Base-by-base conservation (phyloP, 148 eudicot species). In the Fallopia convolvulus region DNA sequence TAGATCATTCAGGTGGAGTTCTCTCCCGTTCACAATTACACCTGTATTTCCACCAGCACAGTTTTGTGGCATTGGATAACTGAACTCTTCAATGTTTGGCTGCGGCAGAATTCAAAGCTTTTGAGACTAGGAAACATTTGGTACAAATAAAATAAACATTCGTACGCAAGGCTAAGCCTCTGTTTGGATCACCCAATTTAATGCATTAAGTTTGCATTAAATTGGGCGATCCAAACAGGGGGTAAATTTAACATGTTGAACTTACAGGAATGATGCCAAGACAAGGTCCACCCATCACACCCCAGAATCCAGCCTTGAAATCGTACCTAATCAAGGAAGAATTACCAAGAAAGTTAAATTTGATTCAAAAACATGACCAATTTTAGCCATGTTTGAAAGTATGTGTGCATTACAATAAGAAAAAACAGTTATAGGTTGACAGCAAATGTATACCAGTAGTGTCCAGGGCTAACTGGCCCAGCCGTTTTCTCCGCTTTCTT, bases 241-340 rank as follows among this genome's bases (percentile, higher is more conserved):
- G 30, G 30, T 66, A 33, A 66, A 39, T 61, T 61, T 23, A 61
- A 26, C 33, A 61, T 10, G 36, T 61, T 61, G 14, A 82, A 80
- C 93, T 90, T 90, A 96, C 99, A 58, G 97, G 99, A 81, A 96
- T 75, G 61, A 96, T 93, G 83, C 99, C 99, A 23, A 89, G 92
- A 86, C 99, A 96, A 82, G 97, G 95, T 72, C 98, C 99, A 46
- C 97, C 99, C 66, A 91, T 87, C 76, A 81, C 91, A 72, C 99
- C 99, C 99, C 99, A 96, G 74, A 96, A 96, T 66, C 99, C 99
- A 83, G 95, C 99, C 83, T 91, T 85, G 74, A 77, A 89, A 76
- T 96, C 99, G 74, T 96, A 96, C 99, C 99, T 96, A 79, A 74
- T 49, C 47, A 63, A 78, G 73, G 79, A 9, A 77, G 58, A 70